These are phyloP conservation scores for Afroboletus lepidellus DNA, from an alignment of 1,284 basidiomycete genomes.

Conservation along the genomic window DNA sequence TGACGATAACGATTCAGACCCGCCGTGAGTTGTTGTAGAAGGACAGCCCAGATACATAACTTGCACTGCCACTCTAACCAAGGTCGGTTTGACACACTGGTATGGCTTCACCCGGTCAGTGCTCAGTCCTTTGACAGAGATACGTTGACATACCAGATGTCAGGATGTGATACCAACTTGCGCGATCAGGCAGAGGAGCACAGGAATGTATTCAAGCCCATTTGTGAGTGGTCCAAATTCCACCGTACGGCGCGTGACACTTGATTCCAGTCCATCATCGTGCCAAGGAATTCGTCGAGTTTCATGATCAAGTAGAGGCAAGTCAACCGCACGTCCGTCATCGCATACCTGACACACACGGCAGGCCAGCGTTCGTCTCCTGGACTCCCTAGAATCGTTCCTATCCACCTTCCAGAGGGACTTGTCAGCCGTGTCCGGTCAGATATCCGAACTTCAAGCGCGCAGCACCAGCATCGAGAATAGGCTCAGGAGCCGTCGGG, in stretches of 20 bases:
- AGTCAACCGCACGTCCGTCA: slow-evolving; percentile 6
- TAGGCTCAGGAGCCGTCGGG: slow-evolving; percentile 79
- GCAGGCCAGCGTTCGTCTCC: slow-evolving; percentile 72
- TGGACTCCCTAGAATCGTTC: slow-evolving; percentile 86
- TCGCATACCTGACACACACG: slow-evolving; percentile 7
- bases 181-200: slow-evolving; percentile 4
- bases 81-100: neutral
- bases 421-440: slow-evolving; percentile 89
- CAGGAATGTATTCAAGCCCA: slow-evolving; percentile 1
- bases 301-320: slow-evolving; percentile 80
- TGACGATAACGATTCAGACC: slow-evolving; percentile 4
- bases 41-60: too few relatives aligned
- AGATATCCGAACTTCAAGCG: slow-evolving; percentile 91
- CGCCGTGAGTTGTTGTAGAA: too few relatives aligned
- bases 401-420: slow-evolving; percentile 95
- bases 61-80: slow-evolving; percentile 22
- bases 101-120: slow-evolving; percentile 19
- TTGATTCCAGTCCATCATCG: slow-evolving; percentile 40
- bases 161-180: slow-evolving; percentile 10
- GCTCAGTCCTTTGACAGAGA: neutral
- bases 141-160: neutral
- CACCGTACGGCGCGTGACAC: neutral
- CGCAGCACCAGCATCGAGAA: slow-evolving; percentile 89
- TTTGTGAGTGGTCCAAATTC: slow-evolving; percentile 16
- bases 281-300: slow-evolving; percentile 75